Conservation (phyloP, 257 asterid genomes). For the Solanum etuberosum region DNA sequence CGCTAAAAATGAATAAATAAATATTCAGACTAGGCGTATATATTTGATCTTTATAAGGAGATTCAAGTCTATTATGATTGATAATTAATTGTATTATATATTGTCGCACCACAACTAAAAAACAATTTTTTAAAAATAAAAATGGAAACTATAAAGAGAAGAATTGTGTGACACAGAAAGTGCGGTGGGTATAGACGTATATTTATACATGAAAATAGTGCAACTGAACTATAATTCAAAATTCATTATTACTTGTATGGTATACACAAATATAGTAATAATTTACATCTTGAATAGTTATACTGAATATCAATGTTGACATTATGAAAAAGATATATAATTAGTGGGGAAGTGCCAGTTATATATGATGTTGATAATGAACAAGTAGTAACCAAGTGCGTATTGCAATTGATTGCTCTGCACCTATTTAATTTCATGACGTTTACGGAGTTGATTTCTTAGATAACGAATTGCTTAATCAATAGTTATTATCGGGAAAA, state of each 20-base stretch:
- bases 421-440: not conserved
- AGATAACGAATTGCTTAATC: not conserved
- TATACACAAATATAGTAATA: constrained; percentile 6
- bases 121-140: not conserved
- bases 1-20: not conserved
- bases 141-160: not conserved
- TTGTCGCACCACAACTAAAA: not conserved
- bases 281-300: not conserved
- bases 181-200: not conserved
- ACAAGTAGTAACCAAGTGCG: not conserved
- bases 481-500: not conserved
- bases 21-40: not conserved
- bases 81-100: not conserved
- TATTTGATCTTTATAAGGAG: not conserved
- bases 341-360: not conserved
- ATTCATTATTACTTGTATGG: constrained; percentile 6
- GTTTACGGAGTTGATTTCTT: not conserved
- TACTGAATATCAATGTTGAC: not conserved
- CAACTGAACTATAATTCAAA: not conserved
- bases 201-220: not conserved
- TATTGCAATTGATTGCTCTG: not conserved
- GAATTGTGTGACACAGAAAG: not conserved
- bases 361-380: constrained; percentile 3
- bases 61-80: not conserved
- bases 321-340: not conserved